Conservation (phyloP, 768 basidiomycete species). For the Suillus bovinus region DNA sequence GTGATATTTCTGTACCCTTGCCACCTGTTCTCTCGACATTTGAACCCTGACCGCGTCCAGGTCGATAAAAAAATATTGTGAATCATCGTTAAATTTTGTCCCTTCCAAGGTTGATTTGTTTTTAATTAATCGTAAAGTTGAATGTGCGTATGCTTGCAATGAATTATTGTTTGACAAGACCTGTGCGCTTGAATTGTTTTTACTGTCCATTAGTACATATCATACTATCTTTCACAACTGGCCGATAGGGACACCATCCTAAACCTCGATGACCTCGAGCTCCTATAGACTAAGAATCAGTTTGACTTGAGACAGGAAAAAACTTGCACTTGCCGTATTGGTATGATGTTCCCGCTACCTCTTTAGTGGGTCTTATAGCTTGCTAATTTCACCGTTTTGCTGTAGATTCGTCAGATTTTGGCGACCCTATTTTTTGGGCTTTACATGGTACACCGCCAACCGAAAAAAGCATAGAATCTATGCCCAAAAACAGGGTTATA, state of each 20-base stretch:
- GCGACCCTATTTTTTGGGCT: no score
- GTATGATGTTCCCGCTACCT: no score
- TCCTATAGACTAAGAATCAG: neutral
- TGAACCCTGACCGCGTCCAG: neutral
- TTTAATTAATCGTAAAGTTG: slow-evolving; percentile 1
- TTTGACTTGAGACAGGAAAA: neutral
- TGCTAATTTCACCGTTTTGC: no score
- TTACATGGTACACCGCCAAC: no score
- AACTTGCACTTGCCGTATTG: neutral
- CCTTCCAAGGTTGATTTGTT: neutral
- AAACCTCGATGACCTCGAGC: neutral
- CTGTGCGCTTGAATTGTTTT: neutral
- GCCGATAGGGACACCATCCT: neutral
- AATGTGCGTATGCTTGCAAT: slow-evolving; percentile 3
- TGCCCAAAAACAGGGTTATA: neutral
- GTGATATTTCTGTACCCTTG: neutral
- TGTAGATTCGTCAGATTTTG: no score
- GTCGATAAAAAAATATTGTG: slow-evolving; percentile 7
- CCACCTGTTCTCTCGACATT: neutral
- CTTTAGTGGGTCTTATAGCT: no score
- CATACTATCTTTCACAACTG: no score
- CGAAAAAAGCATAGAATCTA: neutral
- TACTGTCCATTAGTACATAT: no score
- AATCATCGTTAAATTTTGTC: neutral
- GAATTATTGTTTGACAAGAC: neutral